Base-by-base conservation (phyloP, 345 rosid species). In the Erodium maritimum region DNA sequence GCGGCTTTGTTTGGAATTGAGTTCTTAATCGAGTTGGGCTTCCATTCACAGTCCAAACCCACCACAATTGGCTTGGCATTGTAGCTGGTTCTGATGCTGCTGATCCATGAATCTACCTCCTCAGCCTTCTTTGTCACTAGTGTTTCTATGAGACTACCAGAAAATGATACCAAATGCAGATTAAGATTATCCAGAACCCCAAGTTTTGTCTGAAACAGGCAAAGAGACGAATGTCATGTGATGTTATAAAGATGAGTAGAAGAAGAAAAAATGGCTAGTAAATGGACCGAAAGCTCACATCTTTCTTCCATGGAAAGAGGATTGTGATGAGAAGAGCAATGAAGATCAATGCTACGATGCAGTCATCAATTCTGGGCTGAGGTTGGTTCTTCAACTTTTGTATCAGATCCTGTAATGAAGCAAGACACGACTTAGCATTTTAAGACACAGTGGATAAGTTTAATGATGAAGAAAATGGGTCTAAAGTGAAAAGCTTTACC, bases 41-140 rank as follows among this genome's bases (percentile, higher is more conserved):
- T 63, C 73, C 77, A 79, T 56, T 79, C 77, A n/a, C 62, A 50
- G 46, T 69, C 81, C 60, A 79, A 60, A 1, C 84, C 73, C 0
- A 69, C 79, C 0, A 73, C 37, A 4, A 69, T 51, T 19, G 58
- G 56, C n/a, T 51, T 51, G 5, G 56, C 52, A 2, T 1, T 2
- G 54, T 24, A 13, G 4, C n/a, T 42, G 53, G 72, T 5, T 0
- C 2, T 19, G 4, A 72, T 60, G 56, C 56, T 53, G 5, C 2
- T 17, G 0, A 76, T 21, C 79, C 78, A 79, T 10, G 55, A 17
- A 54, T 68, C 71, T 2, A 48, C 64, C 0, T 4, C 64, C 1
- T 19, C 12, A 0, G 71, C 68, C 25, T 64, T 57, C 57, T 58
- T 54, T 0, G 69, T 69, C 14, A 76, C 60, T 0, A 58, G 48